Percentiles rank a stretch among this genome's conserved stretches.
phyloP scores from a whole-genome alignment of 169 alveolate genomes.

The Cryptosporidium viatorum region DNA sequence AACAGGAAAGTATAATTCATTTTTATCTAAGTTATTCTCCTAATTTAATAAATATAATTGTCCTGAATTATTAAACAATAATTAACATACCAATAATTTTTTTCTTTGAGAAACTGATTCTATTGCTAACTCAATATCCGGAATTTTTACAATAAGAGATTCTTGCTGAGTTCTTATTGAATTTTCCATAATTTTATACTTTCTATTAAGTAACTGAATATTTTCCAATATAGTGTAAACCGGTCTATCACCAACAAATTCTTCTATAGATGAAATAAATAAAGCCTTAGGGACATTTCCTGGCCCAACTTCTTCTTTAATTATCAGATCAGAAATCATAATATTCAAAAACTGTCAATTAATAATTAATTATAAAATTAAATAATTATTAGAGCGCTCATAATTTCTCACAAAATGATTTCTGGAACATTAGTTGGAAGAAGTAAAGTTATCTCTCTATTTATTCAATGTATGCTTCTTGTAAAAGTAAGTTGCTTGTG shows the following conservation, averaged over 20 bases:
- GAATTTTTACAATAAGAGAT: constrained; percentile 38
- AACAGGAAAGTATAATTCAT: constrained; percentile 76
- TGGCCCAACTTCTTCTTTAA: constrained; percentile 52
- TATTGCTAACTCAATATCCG: constrained; percentile 69
- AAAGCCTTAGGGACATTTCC: constrained; percentile 66
- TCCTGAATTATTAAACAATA: background rate
- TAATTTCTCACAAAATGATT: background rate
- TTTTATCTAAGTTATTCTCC: constrained; percentile 1
- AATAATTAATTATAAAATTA: background rate
- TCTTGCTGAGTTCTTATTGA: constrained; percentile 69
- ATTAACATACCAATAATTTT: constrained; percentile 54
- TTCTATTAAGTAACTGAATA: constrained; percentile 58
- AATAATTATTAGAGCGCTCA: background rate
- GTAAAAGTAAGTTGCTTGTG: constrained; percentile 19
- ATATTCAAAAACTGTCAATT: no score
- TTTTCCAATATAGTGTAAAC: constrained; percentile 32
- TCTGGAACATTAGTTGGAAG: background rate
- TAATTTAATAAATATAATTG: background rate
- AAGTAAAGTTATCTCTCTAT: constrained; percentile 21
- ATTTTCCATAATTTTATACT: constrained; percentile 57
- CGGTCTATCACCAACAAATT: constrained; percentile 47
- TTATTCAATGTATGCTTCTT: constrained; percentile 42
- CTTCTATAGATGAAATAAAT: constrained; percentile 64
- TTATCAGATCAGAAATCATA: constrained; percentile 63
- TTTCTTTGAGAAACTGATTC: constrained; percentile 48